Evolutionary conservation across 176 grass and related monocot species (phyloP).

Genomic region (Oryza meridionalis): DNA sequence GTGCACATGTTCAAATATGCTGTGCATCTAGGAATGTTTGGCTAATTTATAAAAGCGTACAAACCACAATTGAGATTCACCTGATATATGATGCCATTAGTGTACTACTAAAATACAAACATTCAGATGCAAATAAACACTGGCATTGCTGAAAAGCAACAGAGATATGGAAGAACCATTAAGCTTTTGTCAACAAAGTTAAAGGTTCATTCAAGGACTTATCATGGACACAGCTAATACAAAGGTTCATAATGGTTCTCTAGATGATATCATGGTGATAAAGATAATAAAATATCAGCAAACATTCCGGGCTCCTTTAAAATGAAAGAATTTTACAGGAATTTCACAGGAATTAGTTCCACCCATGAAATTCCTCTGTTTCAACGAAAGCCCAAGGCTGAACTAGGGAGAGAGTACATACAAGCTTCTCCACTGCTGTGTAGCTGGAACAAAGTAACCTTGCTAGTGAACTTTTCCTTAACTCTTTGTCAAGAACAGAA

Average conservation of each 20-base stretch:
- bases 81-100: background rate
- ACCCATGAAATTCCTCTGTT: too few species aligned
- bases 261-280: background rate
- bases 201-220: background rate
- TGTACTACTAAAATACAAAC: background rate
- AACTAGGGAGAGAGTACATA: conserved; percentile 50
- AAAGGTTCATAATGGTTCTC: background rate
- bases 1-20: background rate
- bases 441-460: conserved; percentile 88
- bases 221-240: background rate
- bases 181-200: background rate
- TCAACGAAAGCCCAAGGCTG: conserved; percentile 8
- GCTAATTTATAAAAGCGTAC: background rate
- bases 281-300: background rate
- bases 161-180: background rate
- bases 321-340: too few species aligned
- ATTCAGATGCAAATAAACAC: background rate
- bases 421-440: conserved; percentile 74
- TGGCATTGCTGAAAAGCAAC: background rate
- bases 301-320: background rate
- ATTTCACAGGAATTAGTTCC: too few species aligned
- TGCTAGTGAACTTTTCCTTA: conserved; percentile 75
- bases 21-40: background rate
- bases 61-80: background rate
- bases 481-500: conserved; percentile 65